Base-by-base conservation (phyloP, 176 grass and related monocot species). In the Carex littledalei region DNA sequence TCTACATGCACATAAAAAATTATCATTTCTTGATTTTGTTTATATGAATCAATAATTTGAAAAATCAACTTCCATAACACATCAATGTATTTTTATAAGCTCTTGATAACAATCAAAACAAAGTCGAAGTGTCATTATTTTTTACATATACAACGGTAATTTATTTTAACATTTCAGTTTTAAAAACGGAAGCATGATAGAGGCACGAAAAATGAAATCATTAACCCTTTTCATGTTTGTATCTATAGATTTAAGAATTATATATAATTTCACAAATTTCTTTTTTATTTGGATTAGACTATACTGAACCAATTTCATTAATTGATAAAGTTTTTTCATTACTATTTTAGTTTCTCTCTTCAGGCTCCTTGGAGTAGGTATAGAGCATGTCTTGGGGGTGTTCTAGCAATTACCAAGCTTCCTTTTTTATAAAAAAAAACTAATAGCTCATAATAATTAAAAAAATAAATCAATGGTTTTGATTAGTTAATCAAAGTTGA, bases 401-500 rank as follows among this genome's bases (percentile, higher is more conserved):
- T 21, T 39, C 18, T 81, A 59, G 31, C 26, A 81, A 81, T 22
- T 63, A 81, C 29, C 78, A 43, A 63, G 8, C 16, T 62, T 43
- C 0, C 29, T 8, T 24, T 72, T 13, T 21, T n/a, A 29, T 14
- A 9, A 7, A 53, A 55, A n/a, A n/a, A 6, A 78, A 50, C 47
- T 2, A 60, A 22, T 74, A n/a, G 3, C 70, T 21, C 2, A 20
- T 22, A 24, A 62, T 35, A 60, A 1, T 39, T 34, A 41, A 80
- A 80, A 3, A 37, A 37, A 37, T 37, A 41, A 61, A 49, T 4
- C 4, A 83, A 39, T 70, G 18, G 37, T 59, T 52, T 60, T 75
- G 11, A 80, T 34, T 71, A 81, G 21, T 81, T 81, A 62, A 78
- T 35, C 24, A 52, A 86, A 81, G 78, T 35, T 57, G 76, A 87